Conservation (phyloP, 768 basidiomycete genomes). For the Tylopilus felleus region DNA sequence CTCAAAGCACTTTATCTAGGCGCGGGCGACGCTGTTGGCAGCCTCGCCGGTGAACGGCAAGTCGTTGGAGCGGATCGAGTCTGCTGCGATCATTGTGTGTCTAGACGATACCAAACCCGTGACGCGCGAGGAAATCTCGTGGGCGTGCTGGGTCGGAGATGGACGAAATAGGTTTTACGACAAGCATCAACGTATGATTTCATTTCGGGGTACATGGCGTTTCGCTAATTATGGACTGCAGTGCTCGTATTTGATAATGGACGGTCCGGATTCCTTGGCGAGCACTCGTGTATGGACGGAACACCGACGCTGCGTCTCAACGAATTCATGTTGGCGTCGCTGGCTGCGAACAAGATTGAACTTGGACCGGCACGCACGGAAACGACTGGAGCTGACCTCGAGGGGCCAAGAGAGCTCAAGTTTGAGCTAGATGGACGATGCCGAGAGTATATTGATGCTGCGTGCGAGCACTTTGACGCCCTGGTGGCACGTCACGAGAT, state of each 20-base stretch:
- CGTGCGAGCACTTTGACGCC: constrained; percentile 68
- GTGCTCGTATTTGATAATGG: constrained; percentile 95
- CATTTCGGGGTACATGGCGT: background rate
- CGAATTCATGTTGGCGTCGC: constrained; percentile 82
- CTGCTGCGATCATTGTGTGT: constrained; percentile 82
- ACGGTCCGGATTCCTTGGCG: constrained; percentile 88
- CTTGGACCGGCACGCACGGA: constrained; percentile 53
- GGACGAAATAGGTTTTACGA: constrained; percentile 93
- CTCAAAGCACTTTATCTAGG: constrained; percentile 30
- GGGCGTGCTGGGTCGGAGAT: constrained; percentile 85
- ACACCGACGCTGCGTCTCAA: constrained; percentile 94
- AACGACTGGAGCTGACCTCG: constrained; percentile 40
- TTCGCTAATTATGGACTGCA: constrained; percentile 28
- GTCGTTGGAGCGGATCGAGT: constrained; percentile 78
- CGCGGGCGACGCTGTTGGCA: constrained; percentile 58
- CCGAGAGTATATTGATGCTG: constrained; percentile 48
- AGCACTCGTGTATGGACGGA: constrained; percentile 90
- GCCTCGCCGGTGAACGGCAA: constrained; percentile 63
- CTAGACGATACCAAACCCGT: constrained; percentile 82
- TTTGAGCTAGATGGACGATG: constrained; percentile 65
- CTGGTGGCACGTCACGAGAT: constrained; percentile 80
- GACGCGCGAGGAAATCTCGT: constrained; percentile 77
- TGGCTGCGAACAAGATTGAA: constrained; percentile 71
- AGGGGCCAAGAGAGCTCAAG: constrained; percentile 59
- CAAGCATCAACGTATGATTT: constrained; percentile 81